Conservation (phyloP, 257 asterid genomes). For the Cinchona pubescens region DNA sequence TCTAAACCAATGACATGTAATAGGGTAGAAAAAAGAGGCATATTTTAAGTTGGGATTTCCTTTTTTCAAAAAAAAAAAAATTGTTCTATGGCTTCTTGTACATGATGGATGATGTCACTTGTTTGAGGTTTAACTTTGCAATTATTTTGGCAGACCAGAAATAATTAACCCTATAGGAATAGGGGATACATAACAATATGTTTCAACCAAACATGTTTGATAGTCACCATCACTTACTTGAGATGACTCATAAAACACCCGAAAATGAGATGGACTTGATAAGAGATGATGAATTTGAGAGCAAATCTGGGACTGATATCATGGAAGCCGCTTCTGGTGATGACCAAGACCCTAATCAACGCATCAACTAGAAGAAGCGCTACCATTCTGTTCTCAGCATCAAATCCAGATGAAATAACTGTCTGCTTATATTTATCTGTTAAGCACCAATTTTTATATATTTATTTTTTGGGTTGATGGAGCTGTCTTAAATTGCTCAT, state of each 20-base stretch:
- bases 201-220: constrained; percentile 69
- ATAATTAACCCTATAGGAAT: background rate
- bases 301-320: constrained; percentile 56
- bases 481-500: background rate
- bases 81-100: background rate
- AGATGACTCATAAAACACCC: constrained; percentile 49
- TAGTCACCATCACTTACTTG: constrained; percentile 52
- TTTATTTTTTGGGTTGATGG: background rate
- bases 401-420: constrained; percentile 70
- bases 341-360: constrained; percentile 65
- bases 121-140: background rate
- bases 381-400: constrained; percentile 72
- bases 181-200: constrained; percentile 41
- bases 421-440: background rate
- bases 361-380: constrained; percentile 61
- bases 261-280: constrained; percentile 57
- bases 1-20: no score
- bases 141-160: constrained; percentile 8
- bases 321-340: constrained; percentile 75
- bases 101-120: background rate
- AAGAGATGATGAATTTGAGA: constrained; percentile 66
- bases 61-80: no score
- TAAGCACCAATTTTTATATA: no score
- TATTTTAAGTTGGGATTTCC: background rate
- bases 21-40: background rate